These are phyloP conservation scores for Epicoccum nigrum DNA, from an alignment of 2,329 filamentous ascomycete genomes.

Conservation along the genomic window DNA sequence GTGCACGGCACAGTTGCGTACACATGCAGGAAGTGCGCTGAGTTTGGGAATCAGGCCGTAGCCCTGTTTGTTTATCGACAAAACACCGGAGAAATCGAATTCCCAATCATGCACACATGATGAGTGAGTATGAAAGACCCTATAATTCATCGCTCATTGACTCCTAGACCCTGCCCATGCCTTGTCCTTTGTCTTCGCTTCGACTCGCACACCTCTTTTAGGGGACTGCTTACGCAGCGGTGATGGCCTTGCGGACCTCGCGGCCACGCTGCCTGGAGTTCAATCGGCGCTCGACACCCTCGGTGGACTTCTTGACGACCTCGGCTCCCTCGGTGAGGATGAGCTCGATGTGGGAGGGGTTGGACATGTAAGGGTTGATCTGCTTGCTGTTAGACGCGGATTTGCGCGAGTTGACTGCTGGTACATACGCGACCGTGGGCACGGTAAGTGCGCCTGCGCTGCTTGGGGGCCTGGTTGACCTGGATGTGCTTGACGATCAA, in stretches of 20 bases:
- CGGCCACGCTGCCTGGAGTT: conserved; percentile 89
- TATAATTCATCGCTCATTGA: conserved; percentile 50
- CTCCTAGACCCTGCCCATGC: conserved; percentile 47
- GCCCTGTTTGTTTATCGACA: conserved; percentile 46
- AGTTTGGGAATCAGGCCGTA: conserved; percentile 41
- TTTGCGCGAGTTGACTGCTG: background rate
- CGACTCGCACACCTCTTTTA: conserved; percentile 24
- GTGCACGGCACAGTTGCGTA: conserved; percentile 14
- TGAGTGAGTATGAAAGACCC: conserved; percentile 44
- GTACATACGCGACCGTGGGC: conserved; percentile 97
- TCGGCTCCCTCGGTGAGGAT: conserved; percentile 99
- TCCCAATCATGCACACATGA: conserved; percentile 48
- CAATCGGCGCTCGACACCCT: conserved; percentile 73
- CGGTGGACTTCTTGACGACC: conserved; percentile 86
- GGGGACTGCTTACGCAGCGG: conserved; percentile 54
- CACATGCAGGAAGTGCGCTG: conserved; percentile 17
- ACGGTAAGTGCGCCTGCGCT: conserved; percentile 98
- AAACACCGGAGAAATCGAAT: conserved; percentile 48
- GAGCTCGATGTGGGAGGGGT: conserved; percentile 99
- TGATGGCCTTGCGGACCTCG: conserved; percentile 66
- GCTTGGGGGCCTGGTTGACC: conserved; percentile 99
- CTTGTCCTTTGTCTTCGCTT: conserved; percentile 35
- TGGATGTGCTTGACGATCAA: conserved; percentile 99
- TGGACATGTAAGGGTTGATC: conserved; percentile 99
- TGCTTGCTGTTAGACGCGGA: conserved; percentile 48